Conservation (phyloP, 78 protist genomes). For the Dictyostelium citrinum region DNA sequence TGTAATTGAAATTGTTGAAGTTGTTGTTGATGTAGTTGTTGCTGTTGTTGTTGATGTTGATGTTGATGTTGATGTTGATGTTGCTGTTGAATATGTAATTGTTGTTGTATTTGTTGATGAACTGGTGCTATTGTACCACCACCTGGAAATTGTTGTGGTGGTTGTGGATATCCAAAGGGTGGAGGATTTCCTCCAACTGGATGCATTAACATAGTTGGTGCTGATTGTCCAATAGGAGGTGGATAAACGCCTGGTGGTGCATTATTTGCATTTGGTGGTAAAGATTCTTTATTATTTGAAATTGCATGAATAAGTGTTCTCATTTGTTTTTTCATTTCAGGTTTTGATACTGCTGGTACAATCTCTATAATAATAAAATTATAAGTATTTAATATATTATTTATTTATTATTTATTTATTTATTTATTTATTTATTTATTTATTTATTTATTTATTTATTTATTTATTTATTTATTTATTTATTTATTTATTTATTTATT, state of each 20-base stretch:
- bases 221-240: neutral
- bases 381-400: no score
- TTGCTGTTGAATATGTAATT: neutral
- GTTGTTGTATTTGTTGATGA: conserved; percentile 1
- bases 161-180: neutral
- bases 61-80: neutral
- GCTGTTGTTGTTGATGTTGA: neutral
- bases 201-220: neutral
- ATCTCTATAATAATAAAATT: no score
- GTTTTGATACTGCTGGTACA: conserved; percentile 43
- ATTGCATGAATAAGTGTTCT: conserved; percentile 58
- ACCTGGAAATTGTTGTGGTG: conserved; percentile 7
- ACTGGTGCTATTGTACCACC: neutral
- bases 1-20: neutral
- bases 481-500: no score
- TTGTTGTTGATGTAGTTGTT: neutral
- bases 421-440: no score
- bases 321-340: conserved; percentile 74
- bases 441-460: no score
- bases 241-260: neutral
- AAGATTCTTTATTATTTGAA: conserved; percentile 6
- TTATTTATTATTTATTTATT: no score
- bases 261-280: conserved; percentile 11
- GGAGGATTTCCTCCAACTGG: neutral
- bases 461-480: no score